A percentile compares a stretch with the other conserved stretches of the same genome.
Evolutionary conservation across 208 protist genomes (phyloP).

Genomic region (Leishmania major): DNA sequence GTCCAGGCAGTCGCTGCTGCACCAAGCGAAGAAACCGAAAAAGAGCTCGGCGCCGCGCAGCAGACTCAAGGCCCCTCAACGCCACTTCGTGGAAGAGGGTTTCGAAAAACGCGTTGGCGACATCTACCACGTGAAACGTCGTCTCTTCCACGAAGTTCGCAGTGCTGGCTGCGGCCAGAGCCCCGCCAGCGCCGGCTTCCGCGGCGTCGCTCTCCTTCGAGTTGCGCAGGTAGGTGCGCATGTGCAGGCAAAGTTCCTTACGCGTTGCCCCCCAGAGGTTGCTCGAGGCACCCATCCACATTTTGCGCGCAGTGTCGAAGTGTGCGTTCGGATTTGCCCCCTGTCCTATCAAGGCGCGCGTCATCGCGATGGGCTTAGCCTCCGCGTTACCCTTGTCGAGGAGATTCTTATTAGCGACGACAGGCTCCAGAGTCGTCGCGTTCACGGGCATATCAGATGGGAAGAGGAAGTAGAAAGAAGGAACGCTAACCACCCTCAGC

Average conservation of each 20-base stretch:
- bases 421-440: neutral
- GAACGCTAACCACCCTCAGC: conserved; percentile 37
- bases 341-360: conserved; percentile 5
- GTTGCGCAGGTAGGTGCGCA: conserved; percentile 28
- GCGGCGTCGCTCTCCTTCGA: conserved; percentile 11
- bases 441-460: conserved; percentile 2
- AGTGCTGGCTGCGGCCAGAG: no score
- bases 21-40: conserved; percentile 51
- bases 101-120: conserved; percentile 67
- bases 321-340: neutral
- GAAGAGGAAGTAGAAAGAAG: conserved; percentile 42
- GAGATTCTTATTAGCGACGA: neutral
- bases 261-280: neutral
- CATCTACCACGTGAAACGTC: conserved; percentile 38
- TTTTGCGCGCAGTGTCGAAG: conserved; percentile 13
- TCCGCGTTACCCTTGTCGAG: neutral
- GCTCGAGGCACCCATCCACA: conserved; percentile 6
- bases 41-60: conserved; percentile 33
- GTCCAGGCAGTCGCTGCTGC: conserved; percentile 38
- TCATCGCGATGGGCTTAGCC: conserved; percentile 7
- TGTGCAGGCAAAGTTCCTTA: conserved; percentile 19
- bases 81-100: conserved; percentile 69
- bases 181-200: neutral
- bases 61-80: conserved; percentile 31
- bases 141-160: conserved; percentile 42